A percentile compares a stretch with the other conserved stretches of the same genome.
These are phyloP conservation scores for Penicillium sp. DNA, from an alignment of 2,329 filamentous ascomycete species.

Conservation along the genomic window DNA sequence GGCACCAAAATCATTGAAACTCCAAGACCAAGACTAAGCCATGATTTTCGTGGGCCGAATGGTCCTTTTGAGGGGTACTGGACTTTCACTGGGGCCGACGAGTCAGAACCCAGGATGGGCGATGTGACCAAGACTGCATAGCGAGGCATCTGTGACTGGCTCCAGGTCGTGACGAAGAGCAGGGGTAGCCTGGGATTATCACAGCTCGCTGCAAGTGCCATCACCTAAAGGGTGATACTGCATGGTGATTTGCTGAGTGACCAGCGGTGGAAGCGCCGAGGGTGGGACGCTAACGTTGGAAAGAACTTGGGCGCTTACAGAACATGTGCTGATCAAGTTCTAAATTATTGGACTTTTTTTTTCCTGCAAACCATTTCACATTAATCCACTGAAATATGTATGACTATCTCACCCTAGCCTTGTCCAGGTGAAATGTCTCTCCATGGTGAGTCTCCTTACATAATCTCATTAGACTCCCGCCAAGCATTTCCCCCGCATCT, in stretches of 20 bases:
- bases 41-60: constrained; percentile 23
- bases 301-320: constrained; percentile 27
- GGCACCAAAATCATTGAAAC: constrained; percentile 17
- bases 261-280: constrained; percentile 30
- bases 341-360: neutral
- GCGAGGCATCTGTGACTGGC: constrained; percentile 16
- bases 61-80: constrained; percentile 34
- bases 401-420: neutral
- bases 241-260: constrained; percentile 27
- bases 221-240: constrained; percentile 23
- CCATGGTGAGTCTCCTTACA: neutral
- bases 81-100: constrained; percentile 23
- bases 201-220: constrained; percentile 33
- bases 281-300: constrained; percentile 24
- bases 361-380: neutral
- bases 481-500: constrained; percentile 10
- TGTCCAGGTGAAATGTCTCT: too few species aligned
- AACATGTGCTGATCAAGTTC: neutral
- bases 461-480: neutral
- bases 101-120: constrained; percentile 26
- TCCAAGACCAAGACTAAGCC: constrained; percentile 22
- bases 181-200: constrained; percentile 21
- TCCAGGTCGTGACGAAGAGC: constrained; percentile 8
- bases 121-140: constrained; percentile 36
- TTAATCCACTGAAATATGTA: neutral